Evolutionary conservation across 1,139 yeast genomes (phyloP).

Genomic region (Arxiozyma slooffiae): DNA sequence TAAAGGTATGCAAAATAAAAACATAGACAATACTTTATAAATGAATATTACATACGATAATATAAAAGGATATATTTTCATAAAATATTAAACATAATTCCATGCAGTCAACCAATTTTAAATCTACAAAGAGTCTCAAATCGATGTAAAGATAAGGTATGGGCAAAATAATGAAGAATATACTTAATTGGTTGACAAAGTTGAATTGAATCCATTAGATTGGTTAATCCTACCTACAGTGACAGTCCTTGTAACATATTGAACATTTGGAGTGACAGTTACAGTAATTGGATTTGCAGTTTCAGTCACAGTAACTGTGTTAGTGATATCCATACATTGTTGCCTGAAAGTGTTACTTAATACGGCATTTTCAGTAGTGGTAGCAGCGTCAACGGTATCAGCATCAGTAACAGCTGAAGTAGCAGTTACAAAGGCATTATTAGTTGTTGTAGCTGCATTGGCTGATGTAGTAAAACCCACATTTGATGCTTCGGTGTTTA

Average conservation of each 20-base stretch:
- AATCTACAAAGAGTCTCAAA: too few species aligned
- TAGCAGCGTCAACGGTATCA: too few species aligned
- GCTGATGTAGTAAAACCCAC: not conserved
- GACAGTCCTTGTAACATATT: constrained; percentile 17
- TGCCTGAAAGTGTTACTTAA: not conserved
- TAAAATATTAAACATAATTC: too few species aligned
- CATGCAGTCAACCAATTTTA: too few species aligned
- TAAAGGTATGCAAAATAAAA: too few species aligned
- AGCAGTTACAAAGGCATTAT: not conserved
- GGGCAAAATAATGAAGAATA: too few species aligned
- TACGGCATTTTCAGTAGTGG: too few species aligned
- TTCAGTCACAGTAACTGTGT: not conserved
- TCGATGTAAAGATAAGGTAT: too few species aligned
- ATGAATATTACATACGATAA: too few species aligned
- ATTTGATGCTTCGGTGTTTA: not conserved
- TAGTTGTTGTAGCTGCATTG: too few species aligned
- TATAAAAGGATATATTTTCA: too few species aligned
- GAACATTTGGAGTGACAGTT: not conserved
- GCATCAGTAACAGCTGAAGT: not conserved
- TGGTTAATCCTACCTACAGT: constrained; percentile 8
- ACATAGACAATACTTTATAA: too few species aligned
- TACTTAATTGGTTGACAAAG: not conserved
- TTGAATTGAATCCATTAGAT: constrained; percentile 10
- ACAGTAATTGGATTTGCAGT: constrained; percentile 9
- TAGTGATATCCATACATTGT: not conserved